Percentiles rank a stretch among this genome's conserved stretches.
Evolutionary conservation across 2,329 filamentous ascomycete species (phyloP).

Genomic region (Phoma herbarum): DNA sequence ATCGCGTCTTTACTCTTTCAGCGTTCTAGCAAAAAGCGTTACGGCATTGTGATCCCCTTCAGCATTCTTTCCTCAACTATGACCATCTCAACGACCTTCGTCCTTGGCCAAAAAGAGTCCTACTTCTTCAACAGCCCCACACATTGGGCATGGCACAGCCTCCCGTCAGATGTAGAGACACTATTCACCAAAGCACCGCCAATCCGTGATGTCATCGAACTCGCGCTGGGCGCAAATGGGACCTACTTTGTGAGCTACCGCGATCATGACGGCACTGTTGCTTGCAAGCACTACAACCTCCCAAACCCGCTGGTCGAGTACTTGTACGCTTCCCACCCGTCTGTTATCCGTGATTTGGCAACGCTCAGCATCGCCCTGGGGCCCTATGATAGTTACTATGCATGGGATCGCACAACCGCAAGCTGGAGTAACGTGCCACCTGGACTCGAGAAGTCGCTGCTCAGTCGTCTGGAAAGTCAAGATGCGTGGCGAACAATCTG

Average conservation of each 20-base stretch:
- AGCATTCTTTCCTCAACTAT: constrained; percentile 20
- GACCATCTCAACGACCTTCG: constrained; percentile 42
- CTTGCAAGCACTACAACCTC: constrained; percentile 42
- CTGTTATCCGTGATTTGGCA: constrained; percentile 36
- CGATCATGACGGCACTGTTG: constrained; percentile 29
- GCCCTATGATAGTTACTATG: constrained; percentile 43
- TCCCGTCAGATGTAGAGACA: constrained; percentile 39
- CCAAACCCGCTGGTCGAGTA: constrained; percentile 43
- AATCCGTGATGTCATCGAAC: constrained; percentile 40
- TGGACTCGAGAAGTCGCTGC: constrained; percentile 38
- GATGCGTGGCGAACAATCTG: constrained; percentile 38
- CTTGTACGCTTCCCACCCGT: constrained; percentile 39
- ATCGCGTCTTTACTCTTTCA: too few relatives aligned
- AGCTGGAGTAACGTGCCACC: constrained; percentile 43
- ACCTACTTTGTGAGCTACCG: constrained; percentile 43
- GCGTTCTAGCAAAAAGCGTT: too few relatives aligned
- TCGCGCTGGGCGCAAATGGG: constrained; percentile 34
- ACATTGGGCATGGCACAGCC: constrained; percentile 44
- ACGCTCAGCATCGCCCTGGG: constrained; percentile 42
- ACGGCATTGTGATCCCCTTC: background rate
- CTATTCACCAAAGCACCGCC: constrained; percentile 44
- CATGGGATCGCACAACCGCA: constrained; percentile 38
- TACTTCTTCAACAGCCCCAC: constrained; percentile 49
- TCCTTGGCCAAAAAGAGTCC: constrained; percentile 38
- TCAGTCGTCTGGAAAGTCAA: constrained; percentile 34